Base-by-base conservation (phyloP, 331 rosid species). In the Pyracantha coccinea region DNA sequence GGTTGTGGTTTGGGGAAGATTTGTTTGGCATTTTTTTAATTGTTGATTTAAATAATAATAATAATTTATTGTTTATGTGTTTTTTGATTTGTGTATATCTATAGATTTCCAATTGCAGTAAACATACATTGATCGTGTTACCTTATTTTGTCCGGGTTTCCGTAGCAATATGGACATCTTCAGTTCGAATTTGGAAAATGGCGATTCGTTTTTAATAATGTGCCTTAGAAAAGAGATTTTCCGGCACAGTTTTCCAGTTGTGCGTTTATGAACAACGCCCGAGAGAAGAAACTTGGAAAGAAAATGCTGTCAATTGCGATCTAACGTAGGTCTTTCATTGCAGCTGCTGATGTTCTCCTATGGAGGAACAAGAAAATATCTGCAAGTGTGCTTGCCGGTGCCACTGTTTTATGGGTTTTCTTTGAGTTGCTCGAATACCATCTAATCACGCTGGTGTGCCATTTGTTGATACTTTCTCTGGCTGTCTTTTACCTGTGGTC, bases 261-360 rank as follows among this genome's bases (percentile, higher is more conserved):
- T 13, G 3, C 38, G 25, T 35, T 35, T 23, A 15, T 72, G 38
- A 58, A 71, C 65, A 4, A 57, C 15, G 66, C 10, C 53, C 1
- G 13, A 16, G 7, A 2, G 31, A 35, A 4, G 23, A 41, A 27
- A 11, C 6, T 31, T 32, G 3, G 16, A 31, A 55, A 8, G 32
- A 41, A 38, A 15, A 15, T 15, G 14, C 20, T 13, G 7, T 32
- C 21, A 13, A 38, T 12, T 29, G 57, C 55, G 31, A 72, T 77
- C 69, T 83, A 77, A 77, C 69, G 50, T 47, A 5, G 29, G 5
- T 79, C 33, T 74, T 78, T 21, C 11, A 35, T 83, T 80, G 88
- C 94, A 93, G 98, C 89, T 80, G 98, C 98, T 74, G 94, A 93
- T 86, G 90, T 93, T 63, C 75, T 93, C 79, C 88, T 93, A 33